Evolutionary conservation across 2,329 filamentous ascomycete species (phyloP).

Genomic region (Penicillium fuscoglaucum): DNA sequence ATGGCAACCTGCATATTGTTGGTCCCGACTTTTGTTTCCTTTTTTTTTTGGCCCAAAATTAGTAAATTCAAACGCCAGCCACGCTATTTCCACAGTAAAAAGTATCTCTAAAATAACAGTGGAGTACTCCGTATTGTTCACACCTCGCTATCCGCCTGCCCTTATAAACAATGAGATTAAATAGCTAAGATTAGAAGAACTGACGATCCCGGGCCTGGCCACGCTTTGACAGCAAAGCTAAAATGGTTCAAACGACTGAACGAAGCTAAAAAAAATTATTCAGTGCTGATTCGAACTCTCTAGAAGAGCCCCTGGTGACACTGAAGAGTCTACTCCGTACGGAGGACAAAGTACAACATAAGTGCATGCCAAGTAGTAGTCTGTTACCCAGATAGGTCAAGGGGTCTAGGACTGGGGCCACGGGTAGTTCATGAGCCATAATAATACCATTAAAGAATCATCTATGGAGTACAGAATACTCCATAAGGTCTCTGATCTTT

Average conservation of each 20-base stretch:
- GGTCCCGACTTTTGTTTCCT: neutral
- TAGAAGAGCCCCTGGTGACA: neutral
- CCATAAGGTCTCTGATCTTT: neutral
- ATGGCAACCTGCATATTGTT: conserved; percentile 1
- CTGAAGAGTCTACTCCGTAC: neutral
- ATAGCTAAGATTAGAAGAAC: conserved; percentile 7
- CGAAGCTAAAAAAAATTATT: neutral
- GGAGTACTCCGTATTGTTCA: neutral
- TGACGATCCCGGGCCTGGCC: conserved; percentile 4
- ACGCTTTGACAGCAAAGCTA: conserved; percentile 9
- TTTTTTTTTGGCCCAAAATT: neutral
- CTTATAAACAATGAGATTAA: neutral
- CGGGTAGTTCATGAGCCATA: neutral
- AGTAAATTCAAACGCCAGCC: neutral
- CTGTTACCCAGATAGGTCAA: neutral
- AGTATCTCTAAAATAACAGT: neutral
- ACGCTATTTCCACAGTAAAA: neutral
- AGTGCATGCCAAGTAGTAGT: conserved; percentile 9
- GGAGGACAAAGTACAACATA: neutral
- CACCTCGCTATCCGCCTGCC: neutral
- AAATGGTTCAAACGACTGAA: conserved; percentile 18
- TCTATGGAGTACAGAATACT: too few relatives aligned
- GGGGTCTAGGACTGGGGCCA: neutral
- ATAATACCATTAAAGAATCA: neutral
- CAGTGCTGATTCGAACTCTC: neutral